A percentile compares a stretch with the other conserved stretches of the same genome.
Evolutionary conservation across 192 early-diverging fungal species (phyloP).

Genomic region (Oehlia diaphana): DNA sequence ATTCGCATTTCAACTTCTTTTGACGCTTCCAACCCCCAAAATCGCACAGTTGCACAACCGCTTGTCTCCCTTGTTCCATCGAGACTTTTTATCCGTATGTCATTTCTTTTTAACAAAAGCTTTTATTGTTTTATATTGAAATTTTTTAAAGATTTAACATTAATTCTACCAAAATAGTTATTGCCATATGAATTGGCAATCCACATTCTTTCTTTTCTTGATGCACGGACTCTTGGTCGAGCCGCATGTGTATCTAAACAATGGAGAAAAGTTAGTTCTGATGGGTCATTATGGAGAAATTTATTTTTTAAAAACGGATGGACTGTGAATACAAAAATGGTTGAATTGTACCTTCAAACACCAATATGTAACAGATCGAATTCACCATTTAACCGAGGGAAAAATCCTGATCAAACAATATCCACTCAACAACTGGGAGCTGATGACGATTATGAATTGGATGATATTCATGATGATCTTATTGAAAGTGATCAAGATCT

Average conservation of each 20-base stretch:
- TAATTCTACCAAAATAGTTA: slow-evolving; percentile 20
- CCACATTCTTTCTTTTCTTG: slow-evolving; percentile 54
- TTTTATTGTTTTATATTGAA: neutral
- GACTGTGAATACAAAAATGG: slow-evolving; percentile 41
- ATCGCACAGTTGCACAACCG: slow-evolving; percentile 44
- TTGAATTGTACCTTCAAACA: slow-evolving; percentile 37
- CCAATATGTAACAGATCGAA: slow-evolving; percentile 10
- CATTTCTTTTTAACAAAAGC: neutral
- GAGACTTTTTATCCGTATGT: slow-evolving; percentile 56
- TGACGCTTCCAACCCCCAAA: slow-evolving; percentile 50
- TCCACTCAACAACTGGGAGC: slow-evolving; percentile 24
- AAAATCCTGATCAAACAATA: slow-evolving; percentile 1
- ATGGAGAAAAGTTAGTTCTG: slow-evolving; percentile 60
- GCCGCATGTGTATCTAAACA: slow-evolving; percentile 53
- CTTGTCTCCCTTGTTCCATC: slow-evolving; percentile 51
- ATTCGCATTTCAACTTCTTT: slow-evolving; percentile 56
- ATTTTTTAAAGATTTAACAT: neutral
- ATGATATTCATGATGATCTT: neutral
- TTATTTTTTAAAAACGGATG: slow-evolving; percentile 49
- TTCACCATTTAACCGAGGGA: neutral
- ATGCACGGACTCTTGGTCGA: slow-evolving; percentile 47
- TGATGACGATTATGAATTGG: slow-evolving; percentile 34
- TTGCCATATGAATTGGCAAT: slow-evolving; percentile 58
- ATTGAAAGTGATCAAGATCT: slow-evolving; percentile 6
- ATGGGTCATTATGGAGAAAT: slow-evolving; percentile 62